phyloP scores from a whole-genome alignment of 2,329 filamentous ascomycete genomes.

The Basipetospora chlamydospora region DNA sequence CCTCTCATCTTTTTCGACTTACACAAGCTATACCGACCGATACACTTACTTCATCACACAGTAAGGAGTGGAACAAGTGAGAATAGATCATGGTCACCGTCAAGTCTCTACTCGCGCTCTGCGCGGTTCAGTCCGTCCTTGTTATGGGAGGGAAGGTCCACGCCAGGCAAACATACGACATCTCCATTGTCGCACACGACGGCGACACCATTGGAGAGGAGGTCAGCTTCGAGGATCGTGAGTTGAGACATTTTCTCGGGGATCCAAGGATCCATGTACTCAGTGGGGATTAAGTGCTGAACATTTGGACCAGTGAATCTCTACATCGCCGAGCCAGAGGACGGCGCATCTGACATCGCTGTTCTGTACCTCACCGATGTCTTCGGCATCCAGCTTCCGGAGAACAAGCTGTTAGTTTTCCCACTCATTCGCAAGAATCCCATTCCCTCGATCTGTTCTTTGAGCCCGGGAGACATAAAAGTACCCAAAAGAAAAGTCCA shows the following conservation, averaged over 20 bases:
- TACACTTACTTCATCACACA: too few relatives aligned
- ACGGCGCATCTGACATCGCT: conserved; percentile 1
- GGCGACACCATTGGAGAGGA: conserved; percentile 1
- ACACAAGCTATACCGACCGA: too few relatives aligned
- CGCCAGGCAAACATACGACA: neutral
- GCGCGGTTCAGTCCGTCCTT: neutral
- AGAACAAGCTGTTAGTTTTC: conserved; percentile 10
- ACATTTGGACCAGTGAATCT: conserved; percentile 16
- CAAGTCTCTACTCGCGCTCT: conserved; percentile 1
- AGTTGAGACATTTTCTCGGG: neutral
- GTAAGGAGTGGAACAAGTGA: too few relatives aligned
- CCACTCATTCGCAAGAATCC: too few relatives aligned
- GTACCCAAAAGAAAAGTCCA: neutral
- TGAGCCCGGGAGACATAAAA: neutral
- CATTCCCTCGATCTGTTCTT: too few relatives aligned
- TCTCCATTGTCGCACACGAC: conserved; percentile 1
- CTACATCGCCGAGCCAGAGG: conserved; percentile 5
- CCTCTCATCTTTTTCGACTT: too few relatives aligned
- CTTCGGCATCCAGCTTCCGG: conserved; percentile 18
- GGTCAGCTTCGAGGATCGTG: neutral
- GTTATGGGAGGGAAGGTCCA: too few relatives aligned
- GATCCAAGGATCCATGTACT: too few relatives aligned
- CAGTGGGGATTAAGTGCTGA: conserved; percentile 12
- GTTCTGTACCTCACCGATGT: conserved; percentile 24
- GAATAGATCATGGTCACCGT: neutral